Base-by-base conservation (phyloP, 192 early-diverging fungal species). In the Entophlyctis luteolus region DNA sequence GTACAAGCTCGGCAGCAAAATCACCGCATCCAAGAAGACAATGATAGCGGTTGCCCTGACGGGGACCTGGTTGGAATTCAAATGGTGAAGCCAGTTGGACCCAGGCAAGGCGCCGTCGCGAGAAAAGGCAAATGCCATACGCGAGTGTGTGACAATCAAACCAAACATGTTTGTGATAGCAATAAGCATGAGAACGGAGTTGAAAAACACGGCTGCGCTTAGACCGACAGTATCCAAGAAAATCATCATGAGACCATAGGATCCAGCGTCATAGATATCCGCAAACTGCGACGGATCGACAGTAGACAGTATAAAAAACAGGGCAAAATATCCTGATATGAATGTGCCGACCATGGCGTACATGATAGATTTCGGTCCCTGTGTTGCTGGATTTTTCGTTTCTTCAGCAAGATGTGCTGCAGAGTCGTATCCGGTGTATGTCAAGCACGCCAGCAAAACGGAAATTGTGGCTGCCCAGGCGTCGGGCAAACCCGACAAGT, bases 351-450 rank as follows among this genome's bases (percentile, higher is more conserved):
- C 16, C 10, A 70, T 70, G 3, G 68, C 68, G 34, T 35, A 33
- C 5, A 2, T 32, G 48, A 70, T 70, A 2, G 57, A 62, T 2
- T 35, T 20, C 3, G 68, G 68, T 5, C 68, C 68, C 35, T 59
- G 55, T 4, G 60, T 29, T 20, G 68, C 55, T 8, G 58, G 56
- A 48, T 70, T 70, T 3, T 4, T 34, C 6, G 68, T 70, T 48
- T 70, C 68, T 48, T 70, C 68, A 18, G 68, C 68, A 3, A 70
- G 48, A 31, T 70, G 68, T n/a, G 57, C 56, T 16, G 68, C 68
- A 5, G 48, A 53, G 35, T 70, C 68, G 58, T 70, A 70, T 28
- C 68, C 68, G 4, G 68, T 60, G 48, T 60, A 70, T 2, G 68
- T 70, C 18, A 70, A 45, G 42, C 55, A 59, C 12, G 68, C 68